Evolutionary conservation across 1,139 yeast species (phyloP).

Genomic region (Magnusiomyces clavatus): DNA sequence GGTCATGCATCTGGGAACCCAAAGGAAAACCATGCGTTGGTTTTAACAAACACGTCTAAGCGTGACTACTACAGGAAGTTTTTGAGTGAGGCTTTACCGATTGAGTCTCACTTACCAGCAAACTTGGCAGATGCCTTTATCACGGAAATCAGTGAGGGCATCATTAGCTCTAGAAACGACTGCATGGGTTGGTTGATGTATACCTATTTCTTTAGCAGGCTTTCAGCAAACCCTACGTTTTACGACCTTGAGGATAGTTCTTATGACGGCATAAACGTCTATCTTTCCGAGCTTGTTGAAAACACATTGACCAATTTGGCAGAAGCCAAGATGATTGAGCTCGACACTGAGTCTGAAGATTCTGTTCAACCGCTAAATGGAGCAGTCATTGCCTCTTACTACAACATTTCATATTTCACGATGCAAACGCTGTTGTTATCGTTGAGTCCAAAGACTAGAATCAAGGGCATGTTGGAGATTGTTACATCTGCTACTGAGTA

Average conservation of each 20-base stretch:
- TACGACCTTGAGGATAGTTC: conserved; percentile 67
- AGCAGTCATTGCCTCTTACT: conserved; percentile 68
- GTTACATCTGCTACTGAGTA: conserved; percentile 65
- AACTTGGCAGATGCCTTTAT: conserved; percentile 59
- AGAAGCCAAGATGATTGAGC: conserved; percentile 55
- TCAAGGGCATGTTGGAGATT: conserved; percentile 53
- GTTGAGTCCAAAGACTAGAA: conserved; percentile 47
- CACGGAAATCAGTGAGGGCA: conserved; percentile 59
- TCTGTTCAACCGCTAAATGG: conserved; percentile 56
- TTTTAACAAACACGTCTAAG: conserved; percentile 51
- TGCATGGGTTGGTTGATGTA: conserved; percentile 88
- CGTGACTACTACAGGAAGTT: conserved; percentile 64
- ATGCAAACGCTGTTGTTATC: conserved; percentile 53
- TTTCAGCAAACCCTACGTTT: conserved; percentile 78
- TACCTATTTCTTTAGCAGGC: conserved; percentile 72
- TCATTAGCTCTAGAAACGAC: conserved; percentile 68
- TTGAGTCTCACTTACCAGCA: conserved; percentile 65
- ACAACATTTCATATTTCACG: conserved; percentile 55
- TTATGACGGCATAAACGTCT: conserved; percentile 67
- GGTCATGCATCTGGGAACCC: conserved; percentile 43
- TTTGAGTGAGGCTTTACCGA: conserved; percentile 66
- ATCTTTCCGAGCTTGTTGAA: conserved; percentile 77
- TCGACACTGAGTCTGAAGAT: conserved; percentile 41
- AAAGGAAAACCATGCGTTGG: conserved; percentile 38
- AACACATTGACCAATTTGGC: conserved; percentile 56